These are phyloP conservation scores for Coniochaeta sp. DNA, from an alignment of 2,329 filamentous ascomycete genomes.

Conservation along the genomic window DNA sequence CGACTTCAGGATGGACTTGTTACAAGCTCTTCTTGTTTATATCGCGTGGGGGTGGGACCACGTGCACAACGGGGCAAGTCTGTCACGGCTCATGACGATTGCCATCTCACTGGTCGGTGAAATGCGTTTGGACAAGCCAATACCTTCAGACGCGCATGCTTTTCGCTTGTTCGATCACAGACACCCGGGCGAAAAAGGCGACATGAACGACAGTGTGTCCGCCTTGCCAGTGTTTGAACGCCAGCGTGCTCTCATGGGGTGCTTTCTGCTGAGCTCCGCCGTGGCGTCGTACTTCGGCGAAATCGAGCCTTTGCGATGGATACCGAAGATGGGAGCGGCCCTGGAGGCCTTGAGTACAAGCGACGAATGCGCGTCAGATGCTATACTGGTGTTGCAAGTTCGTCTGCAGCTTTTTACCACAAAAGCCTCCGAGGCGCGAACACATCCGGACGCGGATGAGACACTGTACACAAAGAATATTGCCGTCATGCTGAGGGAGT, in stretches of 20 bases:
- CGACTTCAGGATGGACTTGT: constrained; percentile 27
- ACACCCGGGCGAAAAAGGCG: not conserved
- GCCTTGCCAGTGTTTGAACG: constrained; percentile 18
- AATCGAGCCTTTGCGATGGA: constrained; percentile 27
- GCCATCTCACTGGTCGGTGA: constrained; percentile 29
- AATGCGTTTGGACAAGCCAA: constrained; percentile 24
- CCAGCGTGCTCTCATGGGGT: constrained; percentile 22
- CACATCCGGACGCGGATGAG: constrained; percentile 21
- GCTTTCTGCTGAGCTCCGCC: constrained; percentile 21
- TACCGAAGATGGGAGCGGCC: constrained; percentile 28
- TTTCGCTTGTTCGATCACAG: too few species aligned
- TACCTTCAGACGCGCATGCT: constrained; percentile 15
- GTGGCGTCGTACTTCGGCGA: constrained; percentile 26
- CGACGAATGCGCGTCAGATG: constrained; percentile 19
- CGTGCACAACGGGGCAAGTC: constrained; percentile 16
- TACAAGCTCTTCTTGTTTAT: constrained; percentile 27
- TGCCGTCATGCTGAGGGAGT: too few species aligned
- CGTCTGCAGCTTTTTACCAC: constrained; percentile 27
- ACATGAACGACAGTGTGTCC: constrained; percentile 16
- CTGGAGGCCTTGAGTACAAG: constrained; percentile 19
- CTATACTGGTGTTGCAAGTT: constrained; percentile 24
- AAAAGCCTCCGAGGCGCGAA: constrained; percentile 18
- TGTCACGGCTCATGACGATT: constrained; percentile 28
- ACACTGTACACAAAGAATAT: constrained; percentile 21
- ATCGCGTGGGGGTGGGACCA: constrained; percentile 27